phyloP scores from a whole-genome alignment of 164 flowering plant species.

The Magnolia changhungtana region DNA sequence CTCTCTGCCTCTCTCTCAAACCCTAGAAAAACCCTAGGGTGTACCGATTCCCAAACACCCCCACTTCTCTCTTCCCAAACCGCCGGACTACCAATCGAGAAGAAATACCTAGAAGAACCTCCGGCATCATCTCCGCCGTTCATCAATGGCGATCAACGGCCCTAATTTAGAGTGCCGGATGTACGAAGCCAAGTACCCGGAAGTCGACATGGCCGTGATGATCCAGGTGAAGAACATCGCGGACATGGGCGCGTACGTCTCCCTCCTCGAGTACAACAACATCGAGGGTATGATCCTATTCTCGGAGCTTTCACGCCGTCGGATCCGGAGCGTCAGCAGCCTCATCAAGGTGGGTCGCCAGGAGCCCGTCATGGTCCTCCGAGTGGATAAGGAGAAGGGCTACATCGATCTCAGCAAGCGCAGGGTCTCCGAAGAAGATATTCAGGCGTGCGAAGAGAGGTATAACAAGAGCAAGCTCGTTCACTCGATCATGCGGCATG shows the following conservation, averaged over 20 bases:
- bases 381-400: slow-evolving; percentile 88
- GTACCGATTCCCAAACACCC: no score
- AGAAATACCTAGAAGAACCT: not conserved
- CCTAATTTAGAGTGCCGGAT: slow-evolving; percentile 88
- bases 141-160: slow-evolving; percentile 43
- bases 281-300: slow-evolving; percentile 92
- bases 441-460: slow-evolving; percentile 80
- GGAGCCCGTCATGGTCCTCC: slow-evolving; percentile 91
- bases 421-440: slow-evolving; percentile 85
- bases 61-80: not conserved
- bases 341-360: slow-evolving; percentile 82
- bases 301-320: slow-evolving; percentile 92
- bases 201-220: slow-evolving; percentile 92
- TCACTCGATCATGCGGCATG: slow-evolving; percentile 93
- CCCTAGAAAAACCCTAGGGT: not conserved
- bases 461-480: slow-evolving; percentile 95
- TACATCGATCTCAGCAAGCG: slow-evolving; percentile 88
- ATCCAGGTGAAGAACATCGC: slow-evolving; percentile 91
- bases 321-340: slow-evolving; percentile 84
- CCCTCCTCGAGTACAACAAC: slow-evolving; percentile 91
- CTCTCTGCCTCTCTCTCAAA: no score
- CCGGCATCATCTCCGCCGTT: not conserved
- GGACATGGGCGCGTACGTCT: slow-evolving; percentile 87
- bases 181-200: slow-evolving; percentile 88
- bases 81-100: not conserved